phyloP scores from a whole-genome alignment of 306 rosid species.

The Fragaria ananassa region DNA sequence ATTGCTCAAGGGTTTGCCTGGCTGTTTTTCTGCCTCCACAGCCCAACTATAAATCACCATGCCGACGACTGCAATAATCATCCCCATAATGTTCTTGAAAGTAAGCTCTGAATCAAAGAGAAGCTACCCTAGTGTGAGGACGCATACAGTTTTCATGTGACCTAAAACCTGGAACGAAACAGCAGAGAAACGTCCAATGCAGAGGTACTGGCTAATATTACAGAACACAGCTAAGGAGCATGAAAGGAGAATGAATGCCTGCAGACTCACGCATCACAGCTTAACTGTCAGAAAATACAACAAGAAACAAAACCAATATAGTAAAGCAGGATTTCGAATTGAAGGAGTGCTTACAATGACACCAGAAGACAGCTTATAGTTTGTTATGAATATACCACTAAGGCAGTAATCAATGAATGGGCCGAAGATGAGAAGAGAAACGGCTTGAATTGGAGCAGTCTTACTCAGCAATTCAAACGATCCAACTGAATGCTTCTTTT shows the following conservation, averaged over 20 bases:
- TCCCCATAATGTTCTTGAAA: constrained; percentile 79
- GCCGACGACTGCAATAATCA: constrained; percentile 68
- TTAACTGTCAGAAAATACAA: neutral
- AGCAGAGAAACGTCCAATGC: constrained; percentile 93
- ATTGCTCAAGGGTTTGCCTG: constrained; percentile 40
- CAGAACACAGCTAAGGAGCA: constrained; percentile 81
- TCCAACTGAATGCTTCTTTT: constrained; percentile 92
- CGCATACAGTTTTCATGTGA: constrained; percentile 92
- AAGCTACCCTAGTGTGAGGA: constrained; percentile 86
- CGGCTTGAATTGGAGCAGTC: constrained; percentile 93
- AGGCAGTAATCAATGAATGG: constrained; percentile 78
- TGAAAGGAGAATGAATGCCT: constrained; percentile 74
- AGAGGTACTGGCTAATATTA: constrained; percentile 88
- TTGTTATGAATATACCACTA: constrained; percentile 58
- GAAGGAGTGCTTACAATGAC: constrained; percentile 57
- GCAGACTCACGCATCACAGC: constrained; percentile 28
- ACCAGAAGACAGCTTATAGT: constrained; percentile 70
- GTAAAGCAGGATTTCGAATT: neutral
- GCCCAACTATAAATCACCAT: constrained; percentile 97
- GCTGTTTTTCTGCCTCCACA: constrained; percentile 61
- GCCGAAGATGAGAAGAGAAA: constrained; percentile 73
- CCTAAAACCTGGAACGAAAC: constrained; percentile 92
- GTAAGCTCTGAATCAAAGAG: constrained; percentile 81
- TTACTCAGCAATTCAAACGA: constrained; percentile 94
- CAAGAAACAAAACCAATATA: neutral